A percentile compares a stretch with the other conserved stretches of the same genome.
Evolutionary conservation across 768 basidiomycete species (phyloP).

Genomic region (Mycena belliarum): DNA sequence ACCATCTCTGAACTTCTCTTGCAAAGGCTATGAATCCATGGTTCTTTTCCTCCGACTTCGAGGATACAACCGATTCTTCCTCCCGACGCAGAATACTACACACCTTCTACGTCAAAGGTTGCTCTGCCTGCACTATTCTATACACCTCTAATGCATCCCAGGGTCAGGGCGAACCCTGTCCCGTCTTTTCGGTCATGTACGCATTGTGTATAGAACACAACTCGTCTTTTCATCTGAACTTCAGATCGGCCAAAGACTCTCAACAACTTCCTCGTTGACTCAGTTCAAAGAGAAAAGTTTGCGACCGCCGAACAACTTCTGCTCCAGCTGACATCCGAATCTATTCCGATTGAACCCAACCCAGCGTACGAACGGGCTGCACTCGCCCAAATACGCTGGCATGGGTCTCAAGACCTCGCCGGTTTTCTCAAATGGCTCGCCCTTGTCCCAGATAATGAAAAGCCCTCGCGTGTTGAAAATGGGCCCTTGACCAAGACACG

Average conservation of each 20-base stretch:
- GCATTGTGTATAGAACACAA: too few species aligned
- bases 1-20: too few species aligned
- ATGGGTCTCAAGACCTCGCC: background rate
- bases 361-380: constrained; percentile 18
- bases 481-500: constrained; percentile 19
- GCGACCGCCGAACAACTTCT: constrained; percentile 13
- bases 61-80: background rate
- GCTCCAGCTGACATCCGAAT: constrained; percentile 1
- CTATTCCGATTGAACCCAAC: constrained; percentile 4
- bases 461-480: constrained; percentile 1
- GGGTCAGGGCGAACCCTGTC: background rate
- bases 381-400: constrained; percentile 10
- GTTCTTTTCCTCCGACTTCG: background rate
- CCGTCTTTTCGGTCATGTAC: too few species aligned
- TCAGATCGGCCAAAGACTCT: too few species aligned
- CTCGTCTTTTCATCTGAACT: too few species aligned
- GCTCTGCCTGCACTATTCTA: background rate
- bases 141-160: background rate
- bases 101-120: background rate
- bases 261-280: constrained; percentile 4
- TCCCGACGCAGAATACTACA: background rate
- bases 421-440: constrained; percentile 14
- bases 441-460: constrained; percentile 18
- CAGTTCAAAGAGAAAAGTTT: constrained; percentile 9
- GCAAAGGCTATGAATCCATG: background rate